phyloP scores from a whole-genome alignment of 345 rosid genomes.

The Camelina sativa region DNA sequence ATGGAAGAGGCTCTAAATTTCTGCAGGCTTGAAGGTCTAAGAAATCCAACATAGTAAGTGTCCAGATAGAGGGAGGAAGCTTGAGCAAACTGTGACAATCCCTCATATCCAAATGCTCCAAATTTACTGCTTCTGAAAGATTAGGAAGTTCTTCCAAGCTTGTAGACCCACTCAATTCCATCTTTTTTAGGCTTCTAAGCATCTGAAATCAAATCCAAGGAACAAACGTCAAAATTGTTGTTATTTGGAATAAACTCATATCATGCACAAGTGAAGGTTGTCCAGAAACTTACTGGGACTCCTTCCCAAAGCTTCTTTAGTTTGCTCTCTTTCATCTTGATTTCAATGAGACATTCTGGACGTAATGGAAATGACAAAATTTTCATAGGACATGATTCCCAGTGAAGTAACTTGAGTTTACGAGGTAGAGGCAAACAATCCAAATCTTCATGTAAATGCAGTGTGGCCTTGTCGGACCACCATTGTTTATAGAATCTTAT shows the following conservation, averaged over 20 bases:
- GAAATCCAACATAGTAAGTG: background rate
- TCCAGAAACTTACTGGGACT: constrained; percentile 31
- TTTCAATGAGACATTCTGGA: constrained; percentile 16
- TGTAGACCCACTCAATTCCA: constrained; percentile 19
- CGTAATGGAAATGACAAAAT: background rate
- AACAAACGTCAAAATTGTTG: background rate
- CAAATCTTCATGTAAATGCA: constrained; percentile 6
- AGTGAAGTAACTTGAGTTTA: constrained; percentile 18
- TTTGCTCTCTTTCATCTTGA: constrained; percentile 3
- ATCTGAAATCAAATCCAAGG: constrained; percentile 20
- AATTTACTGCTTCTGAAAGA: constrained; percentile 24
- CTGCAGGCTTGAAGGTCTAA: constrained; percentile 20
- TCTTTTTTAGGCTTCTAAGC: constrained; percentile 21
- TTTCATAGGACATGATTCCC: constrained; percentile 27
- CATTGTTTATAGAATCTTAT: constrained; percentile 6
- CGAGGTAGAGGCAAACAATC: constrained; percentile 22
- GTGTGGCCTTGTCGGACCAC: background rate
- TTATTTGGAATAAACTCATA: background rate
- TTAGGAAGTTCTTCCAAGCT: constrained; percentile 32
- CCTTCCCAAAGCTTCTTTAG: constrained; percentile 39
- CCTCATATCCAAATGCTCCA: constrained; percentile 19
- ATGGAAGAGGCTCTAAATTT: constrained; percentile 17
- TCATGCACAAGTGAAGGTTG: background rate
- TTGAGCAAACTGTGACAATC: constrained; percentile 28
- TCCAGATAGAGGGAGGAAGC: constrained; percentile 18